Conservation (phyloP, 1,139 yeast genomes). For the Nadsonia commutata region DNA sequence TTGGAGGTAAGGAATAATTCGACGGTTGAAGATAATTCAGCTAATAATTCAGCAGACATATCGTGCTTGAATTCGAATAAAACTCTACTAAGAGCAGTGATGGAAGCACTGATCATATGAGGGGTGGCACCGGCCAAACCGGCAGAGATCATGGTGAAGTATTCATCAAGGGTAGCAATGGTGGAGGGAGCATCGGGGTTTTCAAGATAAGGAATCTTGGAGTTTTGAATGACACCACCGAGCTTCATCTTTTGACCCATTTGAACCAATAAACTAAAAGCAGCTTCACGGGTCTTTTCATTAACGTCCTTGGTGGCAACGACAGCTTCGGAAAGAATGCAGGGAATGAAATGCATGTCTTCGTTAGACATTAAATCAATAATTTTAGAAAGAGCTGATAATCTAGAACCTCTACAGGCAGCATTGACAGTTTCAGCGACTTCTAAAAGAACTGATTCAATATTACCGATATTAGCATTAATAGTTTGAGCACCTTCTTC, state of each 20-base stretch:
- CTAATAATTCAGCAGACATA: slow-evolving; percentile 39
- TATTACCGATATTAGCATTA: slow-evolving; percentile 39
- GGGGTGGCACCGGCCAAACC: slow-evolving; percentile 91
- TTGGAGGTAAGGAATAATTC: slow-evolving; percentile 82
- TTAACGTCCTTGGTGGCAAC: slow-evolving; percentile 87
- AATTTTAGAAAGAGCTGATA: slow-evolving; percentile 49
- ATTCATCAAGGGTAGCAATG: slow-evolving; percentile 62
- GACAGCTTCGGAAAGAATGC: slow-evolving; percentile 73
- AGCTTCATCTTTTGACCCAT: slow-evolving; percentile 69
- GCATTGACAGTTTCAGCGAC: slow-evolving; percentile 48
- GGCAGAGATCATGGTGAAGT: slow-evolving; percentile 85
- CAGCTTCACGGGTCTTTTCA: slow-evolving; percentile 76
- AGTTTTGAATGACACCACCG: slow-evolving; percentile 57
- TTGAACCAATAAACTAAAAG: slow-evolving; percentile 59
- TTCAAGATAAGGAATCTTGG: slow-evolving; percentile 57
- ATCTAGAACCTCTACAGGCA: slow-evolving; percentile 71
- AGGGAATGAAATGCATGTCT: slow-evolving; percentile 65
- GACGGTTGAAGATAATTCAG: slow-evolving; percentile 75
- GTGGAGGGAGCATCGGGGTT: slow-evolving; percentile 40
- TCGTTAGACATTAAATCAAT: slow-evolving; percentile 45
- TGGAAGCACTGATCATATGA: slow-evolving; percentile 92
- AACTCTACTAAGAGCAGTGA: slow-evolving; percentile 78
- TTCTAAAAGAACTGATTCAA: slow-evolving; percentile 45
- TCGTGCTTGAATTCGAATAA: slow-evolving; percentile 70
- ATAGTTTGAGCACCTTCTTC: slow-evolving; percentile 40